Conservation (phyloP, 129 eudicot species). For the Arctium minus region DNA sequence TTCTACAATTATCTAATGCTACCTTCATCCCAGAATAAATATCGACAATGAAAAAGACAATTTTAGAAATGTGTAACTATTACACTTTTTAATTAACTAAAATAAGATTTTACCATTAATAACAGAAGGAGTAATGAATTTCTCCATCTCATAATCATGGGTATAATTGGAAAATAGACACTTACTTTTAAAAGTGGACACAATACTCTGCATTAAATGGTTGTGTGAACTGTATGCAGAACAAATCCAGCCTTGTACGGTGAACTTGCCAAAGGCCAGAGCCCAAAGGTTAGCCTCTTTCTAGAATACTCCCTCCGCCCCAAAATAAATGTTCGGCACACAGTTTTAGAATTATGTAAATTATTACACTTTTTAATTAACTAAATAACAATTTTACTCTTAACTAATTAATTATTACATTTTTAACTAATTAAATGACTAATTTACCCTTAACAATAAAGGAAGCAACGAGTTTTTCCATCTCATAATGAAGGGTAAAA, state of each 20-base stretch:
- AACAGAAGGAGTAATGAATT: background rate
- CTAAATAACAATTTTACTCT: background rate
- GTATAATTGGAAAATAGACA: background rate
- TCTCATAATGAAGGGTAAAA: background rate
- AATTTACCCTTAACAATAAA: background rate
- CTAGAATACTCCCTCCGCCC: background rate
- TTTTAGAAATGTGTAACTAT: background rate
- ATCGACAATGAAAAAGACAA: background rate
- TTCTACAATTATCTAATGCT: background rate
- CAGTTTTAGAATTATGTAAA: background rate
- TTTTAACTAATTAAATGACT: no score
- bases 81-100: background rate
- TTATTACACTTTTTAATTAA: background rate
- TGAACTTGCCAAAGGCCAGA: slow-evolving; percentile 93
- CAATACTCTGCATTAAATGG: background rate
- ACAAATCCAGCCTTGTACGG: slow-evolving; percentile 71
- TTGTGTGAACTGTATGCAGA: slow-evolving; percentile 36
- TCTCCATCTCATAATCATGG: background rate
- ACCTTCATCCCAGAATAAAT: background rate
- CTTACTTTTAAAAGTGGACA: background rate
- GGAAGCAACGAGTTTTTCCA: background rate
- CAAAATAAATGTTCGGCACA: background rate
- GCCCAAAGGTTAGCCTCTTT: slow-evolving; percentile 66
- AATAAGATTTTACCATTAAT: background rate
- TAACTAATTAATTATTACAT: background rate